Percentiles rank a stretch among this genome's conserved stretches.
Evolutionary conservation across 1,139 yeast species (phyloP).

Genomic region (Candida frijolesensis): DNA sequence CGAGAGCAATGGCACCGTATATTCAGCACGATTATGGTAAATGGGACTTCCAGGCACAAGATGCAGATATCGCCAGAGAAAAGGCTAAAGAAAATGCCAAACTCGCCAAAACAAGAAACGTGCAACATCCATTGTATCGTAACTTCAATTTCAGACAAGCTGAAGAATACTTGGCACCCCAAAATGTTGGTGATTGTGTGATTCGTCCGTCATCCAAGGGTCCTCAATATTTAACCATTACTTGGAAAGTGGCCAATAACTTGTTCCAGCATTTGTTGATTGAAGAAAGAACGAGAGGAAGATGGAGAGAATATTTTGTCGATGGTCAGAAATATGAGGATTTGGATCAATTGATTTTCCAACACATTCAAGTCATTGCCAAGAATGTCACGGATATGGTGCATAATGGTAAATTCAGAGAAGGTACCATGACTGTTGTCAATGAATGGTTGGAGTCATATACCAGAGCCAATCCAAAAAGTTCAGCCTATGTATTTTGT

Average conservation of each 20-base stretch:
- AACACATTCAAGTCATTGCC: conserved; percentile 84
- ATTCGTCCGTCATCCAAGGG: conserved; percentile 95
- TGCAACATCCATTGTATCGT: conserved; percentile 90
- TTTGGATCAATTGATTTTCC: conserved; percentile 89
- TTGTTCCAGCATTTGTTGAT: conserved; percentile 91
- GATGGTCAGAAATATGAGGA: conserved; percentile 77
- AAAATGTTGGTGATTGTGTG: conserved; percentile 88
- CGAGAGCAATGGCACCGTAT: conserved; percentile 53
- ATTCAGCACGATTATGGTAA: conserved; percentile 60
- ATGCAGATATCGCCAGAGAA: conserved; percentile 61
- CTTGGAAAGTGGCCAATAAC: conserved; percentile 94
- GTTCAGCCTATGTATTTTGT: conserved; percentile 90
- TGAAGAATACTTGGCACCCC: conserved; percentile 87
- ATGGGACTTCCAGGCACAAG: conserved; percentile 87
- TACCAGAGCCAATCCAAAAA: conserved; percentile 87
- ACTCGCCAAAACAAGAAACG: conserved; percentile 60
- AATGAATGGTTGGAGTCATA: conserved; percentile 87
- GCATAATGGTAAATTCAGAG: conserved; percentile 84
- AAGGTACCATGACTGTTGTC: conserved; percentile 79
- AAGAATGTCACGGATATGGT: conserved; percentile 83
- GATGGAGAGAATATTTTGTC: conserved; percentile 66
- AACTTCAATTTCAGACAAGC: conserved; percentile 87
- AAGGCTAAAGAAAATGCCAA: conserved; percentile 60
- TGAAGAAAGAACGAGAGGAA: conserved; percentile 60
- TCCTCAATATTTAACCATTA: conserved; percentile 81